Base-by-base conservation (phyloP, 2,329 filamentous ascomycete species). In the Xylariaceae sp. region DNA sequence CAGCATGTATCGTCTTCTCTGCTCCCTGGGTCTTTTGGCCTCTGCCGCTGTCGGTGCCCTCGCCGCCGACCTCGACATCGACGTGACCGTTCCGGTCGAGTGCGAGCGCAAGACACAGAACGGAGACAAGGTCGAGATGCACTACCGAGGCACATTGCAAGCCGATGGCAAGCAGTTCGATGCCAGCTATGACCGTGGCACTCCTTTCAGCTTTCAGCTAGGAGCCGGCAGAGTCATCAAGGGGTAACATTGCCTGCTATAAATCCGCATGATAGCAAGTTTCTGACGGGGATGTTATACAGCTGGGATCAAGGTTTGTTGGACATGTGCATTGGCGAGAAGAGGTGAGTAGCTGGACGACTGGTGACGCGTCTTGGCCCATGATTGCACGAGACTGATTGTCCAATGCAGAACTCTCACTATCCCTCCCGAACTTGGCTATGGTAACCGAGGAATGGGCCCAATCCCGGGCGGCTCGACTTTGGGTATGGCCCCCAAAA, bases 301-400 rank as follows among this genome's bases (percentile, higher is more conserved):
- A 89, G 86, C 67, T 97, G 92, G 93, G 93, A 97, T 64, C 73
- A 95, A 68, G 93, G 93, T 45, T 80, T 97, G 38, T 64, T 94
- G 48, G 89, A 89, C 66, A 97, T 97, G 92, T 97, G 94, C 73
- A 88, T 95, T 63, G 93, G 94, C 57, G 93, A 97, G 79, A 93
- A 92, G 79, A 83, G 81, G 79, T 77, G 63, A 73, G 71, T 41
- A 40, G 31, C 18, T 38, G 12, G n/a, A 7, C 22, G 14, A 17
- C 7, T 28, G 12, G 10, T 38, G 10, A 19, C n/a, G 7, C 42
- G 28, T 7, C 17, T 39, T 12, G 36, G 47, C 17, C 36, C 22
- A 42, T 40, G 58, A 54, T 38, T 5, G 18, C 38, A 16, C 18
- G 42, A 31, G 42, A 45, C 60, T 65, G 52, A 63, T 59, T 16